Evolutionary conservation across 2,329 filamentous ascomycete genomes (phyloP), one percentile per base, ranked within the genome.

Genomic region (Rutstroemia sydowiana): DNA sequence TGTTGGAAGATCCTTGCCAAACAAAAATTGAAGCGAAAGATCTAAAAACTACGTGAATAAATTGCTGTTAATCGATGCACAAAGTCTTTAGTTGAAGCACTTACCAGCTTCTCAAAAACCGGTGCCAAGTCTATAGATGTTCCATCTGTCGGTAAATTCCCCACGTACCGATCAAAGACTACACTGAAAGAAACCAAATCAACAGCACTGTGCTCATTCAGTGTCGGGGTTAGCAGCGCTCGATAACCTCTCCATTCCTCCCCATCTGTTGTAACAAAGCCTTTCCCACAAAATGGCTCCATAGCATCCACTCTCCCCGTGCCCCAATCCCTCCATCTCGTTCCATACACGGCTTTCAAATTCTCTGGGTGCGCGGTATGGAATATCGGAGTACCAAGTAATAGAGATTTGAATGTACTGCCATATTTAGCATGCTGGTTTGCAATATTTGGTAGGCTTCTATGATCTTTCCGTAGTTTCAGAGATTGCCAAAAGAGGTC

Each of bases 221-320:
- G 34, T 8, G 30, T 32, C 37, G 48, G 37, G n/a, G n/a, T 28
- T 20, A 52, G 20, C 20, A 52, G n/a, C 30, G 14, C 10, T 30
- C 44, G 26, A 28, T 41, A 18, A 3, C 11, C 8, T 8, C 16
- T 31, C 49, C 49, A 52, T 36, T 48, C 44, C 13, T 52, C 36
- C 1, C 50, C 44, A 31, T 52, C 36, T 11, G 28, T 42, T 4
- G 50, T 52, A 2, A 52, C 8, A 28, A 52, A 52, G 9, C 50
- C 50, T 26, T 23, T 13, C 1, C 48, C 48, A 8, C 48, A 51
- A 8, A 51, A 51, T 5, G 34, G 26, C 14, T 42, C 50, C 45
- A 47, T 47, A 1, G 37, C 36, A 5, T 36, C 20, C 9, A 26
- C 14, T 36, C 49, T 48, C 2, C 28, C 36, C 4, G 30, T 34